A percentile compares a stretch with the other conserved stretches of the same genome.
These are phyloP conservation scores for Sporothrix mexicana DNA, from an alignment of 2,329 filamentous ascomycete genomes.

Conservation along the genomic window DNA sequence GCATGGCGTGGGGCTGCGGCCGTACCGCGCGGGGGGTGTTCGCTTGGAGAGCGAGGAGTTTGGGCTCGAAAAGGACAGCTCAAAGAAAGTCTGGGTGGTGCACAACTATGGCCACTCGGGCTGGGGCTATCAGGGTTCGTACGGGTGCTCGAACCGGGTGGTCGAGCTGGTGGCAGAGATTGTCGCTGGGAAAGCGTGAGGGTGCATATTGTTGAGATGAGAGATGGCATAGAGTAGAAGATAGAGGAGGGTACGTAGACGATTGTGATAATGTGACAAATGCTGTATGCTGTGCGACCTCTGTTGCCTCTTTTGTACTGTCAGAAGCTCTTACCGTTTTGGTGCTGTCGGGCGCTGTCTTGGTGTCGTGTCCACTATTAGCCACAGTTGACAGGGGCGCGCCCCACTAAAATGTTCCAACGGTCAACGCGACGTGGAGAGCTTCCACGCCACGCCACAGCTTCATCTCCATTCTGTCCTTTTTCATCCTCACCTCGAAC, in stretches of 20 bases:
- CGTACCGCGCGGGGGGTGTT: slow-evolving; percentile 73
- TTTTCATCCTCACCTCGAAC: not conserved
- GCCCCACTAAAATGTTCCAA: slow-evolving; percentile 11
- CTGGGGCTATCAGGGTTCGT: slow-evolving; percentile 75
- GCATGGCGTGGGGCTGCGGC: slow-evolving; percentile 82
- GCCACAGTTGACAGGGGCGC: not conserved
- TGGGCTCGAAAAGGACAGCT: not conserved
- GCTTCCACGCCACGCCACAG: not conserved
- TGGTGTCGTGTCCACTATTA: slow-evolving; percentile 8
- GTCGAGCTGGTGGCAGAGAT: slow-evolving; percentile 69
- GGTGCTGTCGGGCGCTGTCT: not conserved
- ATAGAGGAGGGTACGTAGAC: too few relatives aligned
- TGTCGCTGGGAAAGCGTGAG: slow-evolving; percentile 8
- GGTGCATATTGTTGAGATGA: too few relatives aligned
- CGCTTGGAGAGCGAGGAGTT: slow-evolving; percentile 76
- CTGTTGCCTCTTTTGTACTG: not conserved
- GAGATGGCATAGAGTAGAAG: too few relatives aligned
- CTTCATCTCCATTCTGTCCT: not conserved
- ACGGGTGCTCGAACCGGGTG: slow-evolving; percentile 72
- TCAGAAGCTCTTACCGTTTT: not conserved
- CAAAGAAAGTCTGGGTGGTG: slow-evolving; percentile 66
- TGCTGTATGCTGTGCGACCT: too few relatives aligned
- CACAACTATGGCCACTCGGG: slow-evolving; percentile 83
- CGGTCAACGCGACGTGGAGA: slow-evolving; percentile 2
- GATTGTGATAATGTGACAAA: too few relatives aligned